Percentiles rank a stretch among this genome's conserved stretches.
These are phyloP conservation scores for Nitzschia palea DNA, from an alignment of 108 stramenopile genomes.

Conservation along the genomic window DNA sequence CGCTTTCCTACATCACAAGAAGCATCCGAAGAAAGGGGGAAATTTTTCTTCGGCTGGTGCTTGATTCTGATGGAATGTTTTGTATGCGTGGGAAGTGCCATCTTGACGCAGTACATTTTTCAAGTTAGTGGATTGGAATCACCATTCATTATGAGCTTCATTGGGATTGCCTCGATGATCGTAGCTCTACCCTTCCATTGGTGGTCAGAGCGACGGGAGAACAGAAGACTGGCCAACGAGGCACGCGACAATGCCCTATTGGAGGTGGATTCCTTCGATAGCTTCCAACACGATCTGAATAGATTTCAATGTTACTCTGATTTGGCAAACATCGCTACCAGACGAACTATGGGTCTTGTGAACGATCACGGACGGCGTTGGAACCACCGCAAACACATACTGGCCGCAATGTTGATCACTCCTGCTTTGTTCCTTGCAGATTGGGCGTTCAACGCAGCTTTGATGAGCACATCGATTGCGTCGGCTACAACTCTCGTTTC, in stretches of 20 bases:
- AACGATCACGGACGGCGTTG: constrained; percentile 10
- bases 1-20: neutral
- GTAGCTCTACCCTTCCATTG: constrained; percentile 11
- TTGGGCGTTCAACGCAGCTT: constrained; percentile 31
- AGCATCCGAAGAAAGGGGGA: neutral
- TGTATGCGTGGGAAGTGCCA: constrained; percentile 10
- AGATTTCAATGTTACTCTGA: neutral
- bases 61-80: constrained; percentile 24
- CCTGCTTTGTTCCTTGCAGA: constrained; percentile 35
- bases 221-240: neutral
- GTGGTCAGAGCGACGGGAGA: neutral
- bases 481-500: constrained; percentile 30
- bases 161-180: constrained; percentile 24
- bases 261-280: constrained; percentile 16
- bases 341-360: neutral
- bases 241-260: neutral
- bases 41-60: constrained; percentile 15
- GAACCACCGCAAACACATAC: constrained; percentile 31
- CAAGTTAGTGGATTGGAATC: constrained; percentile 10
- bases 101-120: constrained; percentile 32
- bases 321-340: constrained; percentile 1
- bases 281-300: constrained; percentile 7
- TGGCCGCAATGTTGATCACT: constrained; percentile 26
- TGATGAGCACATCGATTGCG: constrained; percentile 23
- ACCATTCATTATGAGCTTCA: constrained; percentile 37